Conservation (phyloP, 306 rosid genomes). For the Gillenia trifoliata region DNA sequence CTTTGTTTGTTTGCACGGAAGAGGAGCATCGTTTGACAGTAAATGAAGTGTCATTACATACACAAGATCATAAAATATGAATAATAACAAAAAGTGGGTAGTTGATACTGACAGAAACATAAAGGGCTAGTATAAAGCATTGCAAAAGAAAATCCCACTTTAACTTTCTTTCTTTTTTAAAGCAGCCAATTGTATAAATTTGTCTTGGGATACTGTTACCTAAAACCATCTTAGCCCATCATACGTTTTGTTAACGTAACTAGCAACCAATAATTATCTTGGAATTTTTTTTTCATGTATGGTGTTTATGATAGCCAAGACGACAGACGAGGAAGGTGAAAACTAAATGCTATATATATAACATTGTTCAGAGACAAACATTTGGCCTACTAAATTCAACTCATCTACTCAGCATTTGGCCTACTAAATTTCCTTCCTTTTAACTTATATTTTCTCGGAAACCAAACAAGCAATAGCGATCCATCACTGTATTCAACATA, state of each 20-base stretch:
- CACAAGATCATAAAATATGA: not conserved
- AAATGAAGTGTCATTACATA: not conserved
- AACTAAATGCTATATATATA: not conserved
- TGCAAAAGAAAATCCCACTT: not conserved
- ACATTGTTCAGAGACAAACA: not conserved
- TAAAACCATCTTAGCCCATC: not conserved
- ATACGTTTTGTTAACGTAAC: not conserved
- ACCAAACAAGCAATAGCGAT: not conserved
- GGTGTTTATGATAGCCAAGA: not conserved
- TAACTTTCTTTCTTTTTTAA: not conserved
- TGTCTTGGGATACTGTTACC: not conserved
- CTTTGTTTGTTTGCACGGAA: slow-evolving; percentile 17
- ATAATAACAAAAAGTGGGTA: not conserved
- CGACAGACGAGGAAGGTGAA: not conserved
- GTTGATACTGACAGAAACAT: not conserved
- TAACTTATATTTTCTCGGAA: too few relatives aligned
- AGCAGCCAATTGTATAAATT: not conserved
- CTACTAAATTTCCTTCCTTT: not conserved
- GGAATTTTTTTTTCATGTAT: not conserved
- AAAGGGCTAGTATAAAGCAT: not conserved
- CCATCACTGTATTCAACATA: not conserved
- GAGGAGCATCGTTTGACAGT: slow-evolving; percentile 32
- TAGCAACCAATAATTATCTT: not conserved
- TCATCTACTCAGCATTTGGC: not conserved
- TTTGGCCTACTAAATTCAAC: not conserved